phyloP scores from a whole-genome alignment of 1,284 basidiomycete genomes.

The Pseudozyma pruni region DNA sequence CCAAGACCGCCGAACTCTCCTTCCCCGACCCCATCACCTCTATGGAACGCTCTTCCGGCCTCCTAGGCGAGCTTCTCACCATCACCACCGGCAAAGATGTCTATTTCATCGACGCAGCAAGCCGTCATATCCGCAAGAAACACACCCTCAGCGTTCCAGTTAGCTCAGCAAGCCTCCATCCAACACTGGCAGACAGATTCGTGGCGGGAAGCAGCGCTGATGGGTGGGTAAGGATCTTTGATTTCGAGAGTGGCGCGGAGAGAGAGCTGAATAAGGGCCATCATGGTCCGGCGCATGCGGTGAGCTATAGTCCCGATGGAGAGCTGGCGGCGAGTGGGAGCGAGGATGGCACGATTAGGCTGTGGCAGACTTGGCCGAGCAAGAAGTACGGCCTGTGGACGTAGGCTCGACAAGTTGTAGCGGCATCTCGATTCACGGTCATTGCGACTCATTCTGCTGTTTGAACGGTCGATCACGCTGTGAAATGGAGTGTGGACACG shows the following conservation, averaged over 20 bases:
- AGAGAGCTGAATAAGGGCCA: slow-evolving; percentile 94
- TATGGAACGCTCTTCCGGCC: slow-evolving; percentile 82
- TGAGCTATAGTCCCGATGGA: slow-evolving; percentile 95
- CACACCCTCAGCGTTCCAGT: slow-evolving; percentile 71
- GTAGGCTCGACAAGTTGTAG: slow-evolving; percentile 8
- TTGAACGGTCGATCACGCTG: too few species aligned
- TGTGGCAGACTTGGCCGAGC: slow-evolving; percentile 95
- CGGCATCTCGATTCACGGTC: too few species aligned
- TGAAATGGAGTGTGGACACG: too few species aligned
- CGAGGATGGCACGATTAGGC: slow-evolving; percentile 83
- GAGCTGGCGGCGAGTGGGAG: slow-evolving; percentile 96
- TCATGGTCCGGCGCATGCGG: slow-evolving; percentile 94
- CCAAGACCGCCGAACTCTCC: slow-evolving; percentile 77
- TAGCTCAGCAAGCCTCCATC: slow-evolving; percentile 91
- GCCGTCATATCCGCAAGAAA: slow-evolving; percentile 41
- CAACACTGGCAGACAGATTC: slow-evolving; percentile 85
- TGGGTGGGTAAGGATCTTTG: slow-evolving; percentile 96
- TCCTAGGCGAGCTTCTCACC: slow-evolving; percentile 83
- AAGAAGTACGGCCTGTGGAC: slow-evolving; percentile 90
- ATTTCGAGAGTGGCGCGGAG: slow-evolving; percentile 84
- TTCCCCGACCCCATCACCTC: slow-evolving; percentile 86
- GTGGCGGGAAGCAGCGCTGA: slow-evolving; percentile 89
- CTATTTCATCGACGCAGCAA: slow-evolving; percentile 74
- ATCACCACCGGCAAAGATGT: slow-evolving; percentile 92
- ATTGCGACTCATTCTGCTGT: background rate